Conservation (phyloP, 2,329 filamentous ascomycete species). For the Fusarium floridanum region DNA sequence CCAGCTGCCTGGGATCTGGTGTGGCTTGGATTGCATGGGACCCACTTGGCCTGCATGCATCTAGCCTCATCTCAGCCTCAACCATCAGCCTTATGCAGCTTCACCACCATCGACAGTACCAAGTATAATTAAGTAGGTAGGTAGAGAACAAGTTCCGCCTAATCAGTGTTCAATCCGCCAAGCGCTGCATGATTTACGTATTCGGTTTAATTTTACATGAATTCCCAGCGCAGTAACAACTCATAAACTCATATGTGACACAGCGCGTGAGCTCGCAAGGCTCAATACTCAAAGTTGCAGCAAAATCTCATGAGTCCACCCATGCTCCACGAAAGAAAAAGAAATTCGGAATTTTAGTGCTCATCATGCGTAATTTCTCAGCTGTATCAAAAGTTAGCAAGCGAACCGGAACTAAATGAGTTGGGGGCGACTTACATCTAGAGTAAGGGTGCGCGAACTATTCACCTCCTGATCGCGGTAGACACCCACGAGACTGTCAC, state of each 20-base stretch:
- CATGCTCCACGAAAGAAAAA: slow-evolving; percentile 15
- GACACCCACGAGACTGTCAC: slow-evolving; percentile 93
- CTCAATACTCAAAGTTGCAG: slow-evolving; percentile 5
- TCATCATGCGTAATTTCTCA: slow-evolving; percentile 52
- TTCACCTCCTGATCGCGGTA: slow-evolving; percentile 96
- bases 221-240: slow-evolving; percentile 7
- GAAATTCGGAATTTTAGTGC: neutral
- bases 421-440: slow-evolving; percentile 81
- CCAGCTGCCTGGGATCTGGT: neutral
- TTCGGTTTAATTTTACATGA: neutral
- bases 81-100: neutral
- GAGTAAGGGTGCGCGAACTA: slow-evolving; percentile 88
- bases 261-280: slow-evolving; percentile 7
- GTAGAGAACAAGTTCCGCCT: neutral
- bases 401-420: neutral
- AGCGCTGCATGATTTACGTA: slow-evolving; percentile 3
- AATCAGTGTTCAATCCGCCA: neutral
- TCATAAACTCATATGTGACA: slow-evolving; percentile 19
- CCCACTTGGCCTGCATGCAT: neutral
- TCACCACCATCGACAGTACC: neutral
- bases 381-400: slow-evolving; percentile 40
- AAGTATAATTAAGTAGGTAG: neutral
- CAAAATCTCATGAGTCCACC: slow-evolving; percentile 17
- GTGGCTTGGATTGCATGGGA: slow-evolving; percentile 2
- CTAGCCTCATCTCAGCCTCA: slow-evolving; percentile 9